phyloP scores from a whole-genome alignment of 768 basidiomycete genomes.

The Macrolepiota albuminosa region DNA sequence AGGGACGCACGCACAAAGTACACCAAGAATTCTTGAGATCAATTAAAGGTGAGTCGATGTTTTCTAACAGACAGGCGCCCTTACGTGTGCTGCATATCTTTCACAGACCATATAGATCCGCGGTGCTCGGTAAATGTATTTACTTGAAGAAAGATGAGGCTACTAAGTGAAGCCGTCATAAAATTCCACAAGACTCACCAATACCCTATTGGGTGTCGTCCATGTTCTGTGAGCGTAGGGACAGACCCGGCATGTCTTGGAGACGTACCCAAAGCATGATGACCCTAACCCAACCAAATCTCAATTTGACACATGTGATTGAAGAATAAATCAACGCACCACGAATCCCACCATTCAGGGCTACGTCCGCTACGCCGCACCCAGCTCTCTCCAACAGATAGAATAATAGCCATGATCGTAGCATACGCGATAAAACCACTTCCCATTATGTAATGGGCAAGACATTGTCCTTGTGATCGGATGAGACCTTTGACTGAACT shows the following conservation, averaged over 20 bases:
- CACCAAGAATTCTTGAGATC: slow-evolving; percentile 55
- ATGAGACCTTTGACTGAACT: slow-evolving; percentile 2
- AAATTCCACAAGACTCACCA: slow-evolving; percentile 30
- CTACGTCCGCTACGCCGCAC: slow-evolving; percentile 62
- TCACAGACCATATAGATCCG: slow-evolving; percentile 75
- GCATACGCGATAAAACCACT: slow-evolving; percentile 89
- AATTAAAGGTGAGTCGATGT: slow-evolving; percentile 4
- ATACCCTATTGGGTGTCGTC: slow-evolving; percentile 39
- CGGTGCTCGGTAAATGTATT: slow-evolving; percentile 94
- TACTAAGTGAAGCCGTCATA: not conserved
- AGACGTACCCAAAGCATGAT: slow-evolving; percentile 48
- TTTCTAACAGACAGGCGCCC: slow-evolving; percentile 21
- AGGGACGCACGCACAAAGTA: slow-evolving; percentile 49
- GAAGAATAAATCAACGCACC: slow-evolving; percentile 34
- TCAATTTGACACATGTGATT: not conserved
- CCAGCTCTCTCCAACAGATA: slow-evolving; percentile 78
- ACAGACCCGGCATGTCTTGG: not conserved
- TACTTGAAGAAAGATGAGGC: slow-evolving; percentile 33
- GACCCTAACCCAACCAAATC: slow-evolving; percentile 22
- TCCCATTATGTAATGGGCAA: slow-evolving; percentile 88
- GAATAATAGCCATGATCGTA: slow-evolving; percentile 71
- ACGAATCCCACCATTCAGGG: slow-evolving; percentile 86
- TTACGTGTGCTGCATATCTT: slow-evolving; percentile 94
- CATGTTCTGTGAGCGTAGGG: not conserved
- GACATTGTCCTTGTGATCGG: slow-evolving; percentile 59